These are phyloP conservation scores for Echinosophora koreensis DNA, from an alignment of 306 rosid species.

Conservation along the genomic window DNA sequence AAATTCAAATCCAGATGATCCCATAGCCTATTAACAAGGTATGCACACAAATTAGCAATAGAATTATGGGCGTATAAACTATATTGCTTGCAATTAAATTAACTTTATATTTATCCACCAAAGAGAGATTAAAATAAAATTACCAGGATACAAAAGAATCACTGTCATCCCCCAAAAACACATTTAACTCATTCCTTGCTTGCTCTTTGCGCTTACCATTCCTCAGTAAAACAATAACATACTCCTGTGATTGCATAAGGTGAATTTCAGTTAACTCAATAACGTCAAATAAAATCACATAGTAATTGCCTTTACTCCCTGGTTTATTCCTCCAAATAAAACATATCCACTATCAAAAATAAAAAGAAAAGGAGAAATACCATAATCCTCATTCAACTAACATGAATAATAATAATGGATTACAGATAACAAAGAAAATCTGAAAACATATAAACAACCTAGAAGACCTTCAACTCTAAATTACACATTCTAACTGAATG, in stretches of 20 bases:
- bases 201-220: slow-evolving; percentile 89
- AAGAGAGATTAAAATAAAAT: slow-evolving; percentile 40
- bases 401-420: neutral
- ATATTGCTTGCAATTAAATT: slow-evolving; percentile 29
- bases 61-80: neutral
- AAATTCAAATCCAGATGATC: slow-evolving; percentile 80
- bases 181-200: slow-evolving; percentile 82
- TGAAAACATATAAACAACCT: neutral
- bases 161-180: slow-evolving; percentile 87
- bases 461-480: slow-evolving; percentile 28
- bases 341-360: neutral
- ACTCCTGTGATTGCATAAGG: slow-evolving; percentile 70
- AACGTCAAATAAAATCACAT: slow-evolving; percentile 28
- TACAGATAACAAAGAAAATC: slow-evolving; percentile 10
- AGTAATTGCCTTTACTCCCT: too few species aligned
- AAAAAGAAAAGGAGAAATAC: neutral
- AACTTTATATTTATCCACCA: slow-evolving; percentile 18
- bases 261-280: slow-evolving; percentile 34
- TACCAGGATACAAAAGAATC: slow-evolving; percentile 94
- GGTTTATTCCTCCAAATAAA: neutral
- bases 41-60: slow-evolving; percentile 27
- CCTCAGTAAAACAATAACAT: slow-evolving; percentile 87
- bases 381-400: slow-evolving; percentile 12
- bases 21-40: slow-evolving; percentile 77
- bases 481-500: slow-evolving; percentile 7